Conservation (phyloP, 1,284 basidiomycete species). For the Trametes pubescens region DNA sequence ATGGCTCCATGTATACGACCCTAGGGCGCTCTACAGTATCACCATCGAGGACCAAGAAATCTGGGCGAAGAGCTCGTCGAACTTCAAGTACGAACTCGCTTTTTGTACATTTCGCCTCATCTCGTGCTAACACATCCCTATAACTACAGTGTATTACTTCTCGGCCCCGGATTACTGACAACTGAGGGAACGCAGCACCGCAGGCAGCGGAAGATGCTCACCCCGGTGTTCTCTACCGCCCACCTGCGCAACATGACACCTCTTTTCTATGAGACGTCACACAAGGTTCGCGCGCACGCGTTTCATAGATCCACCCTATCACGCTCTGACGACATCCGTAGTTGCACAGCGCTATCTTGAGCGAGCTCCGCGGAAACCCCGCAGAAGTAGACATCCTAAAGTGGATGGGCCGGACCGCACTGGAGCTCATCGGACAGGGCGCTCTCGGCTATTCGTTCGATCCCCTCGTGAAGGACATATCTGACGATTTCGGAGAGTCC, state of each 20-base stretch:
- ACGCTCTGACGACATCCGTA: conserved; percentile 4
- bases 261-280: conserved; percentile 35
- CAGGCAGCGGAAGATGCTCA: conserved; percentile 39
- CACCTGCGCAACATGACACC: conserved; percentile 38
- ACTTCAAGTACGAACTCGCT: background rate
- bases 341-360: conserved; percentile 28
- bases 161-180: conserved; percentile 19
- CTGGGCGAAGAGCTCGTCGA: conserved; percentile 32
- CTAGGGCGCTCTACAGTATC: conserved; percentile 39
- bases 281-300: conserved; percentile 25
- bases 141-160: background rate
- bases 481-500: conserved; percentile 39
- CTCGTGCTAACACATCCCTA: background rate
- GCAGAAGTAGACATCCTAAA: conserved; percentile 41
- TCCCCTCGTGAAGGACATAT: conserved; percentile 36
- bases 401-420: conserved; percentile 45
- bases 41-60: conserved; percentile 41
- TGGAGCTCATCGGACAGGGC: conserved; percentile 48
- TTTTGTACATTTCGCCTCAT: background rate
- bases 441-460: conserved; percentile 48
- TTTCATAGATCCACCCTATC: background rate
- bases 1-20: conserved; percentile 36
- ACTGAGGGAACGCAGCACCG: conserved; percentile 31
- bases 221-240: conserved; percentile 39
- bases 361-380: conserved; percentile 8